Conservation (phyloP, 2,329 filamentous ascomycete species). For the Nemania sp. region DNA sequence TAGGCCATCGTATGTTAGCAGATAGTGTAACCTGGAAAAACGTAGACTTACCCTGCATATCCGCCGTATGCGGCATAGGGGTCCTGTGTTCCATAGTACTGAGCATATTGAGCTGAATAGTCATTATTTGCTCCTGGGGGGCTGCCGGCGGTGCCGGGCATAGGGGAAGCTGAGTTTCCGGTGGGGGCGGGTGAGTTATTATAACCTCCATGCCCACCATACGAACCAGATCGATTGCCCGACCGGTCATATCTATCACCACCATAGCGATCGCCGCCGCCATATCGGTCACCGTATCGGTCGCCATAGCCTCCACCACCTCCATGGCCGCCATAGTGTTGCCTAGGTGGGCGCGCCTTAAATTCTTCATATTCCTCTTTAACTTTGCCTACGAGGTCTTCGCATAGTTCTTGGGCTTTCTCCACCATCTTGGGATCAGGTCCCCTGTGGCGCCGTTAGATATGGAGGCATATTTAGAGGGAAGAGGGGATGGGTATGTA, state of each 20-base stretch:
- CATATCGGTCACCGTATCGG: constrained; percentile 56
- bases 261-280: constrained; percentile 10
- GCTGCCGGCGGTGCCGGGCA: constrained; percentile 56
- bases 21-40: neutral
- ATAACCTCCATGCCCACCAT: constrained; percentile 52
- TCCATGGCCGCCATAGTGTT: constrained; percentile 64
- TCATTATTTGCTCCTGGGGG: constrained; percentile 59
- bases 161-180: constrained; percentile 55
- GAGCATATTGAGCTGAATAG: constrained; percentile 84
- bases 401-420: constrained; percentile 87
- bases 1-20: constrained; percentile 43
- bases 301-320: constrained; percentile 54
- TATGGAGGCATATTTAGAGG: neutral
- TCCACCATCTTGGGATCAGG: constrained; percentile 89
- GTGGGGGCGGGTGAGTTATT: constrained; percentile 56
- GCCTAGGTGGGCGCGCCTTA: constrained; percentile 82
- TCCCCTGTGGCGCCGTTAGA: constrained; percentile 69
- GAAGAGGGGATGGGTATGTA: neutral
- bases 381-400: constrained; percentile 88
- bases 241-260: constrained; percentile 52
- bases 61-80: constrained; percentile 94
- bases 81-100: constrained; percentile 81
- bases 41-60: constrained; percentile 74
- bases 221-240: constrained; percentile 48
- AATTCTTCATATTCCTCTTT: constrained; percentile 90